These are phyloP conservation scores for Nicotiana knightiana DNA, from an alignment of 257 asterid species.

Conservation along the genomic window DNA sequence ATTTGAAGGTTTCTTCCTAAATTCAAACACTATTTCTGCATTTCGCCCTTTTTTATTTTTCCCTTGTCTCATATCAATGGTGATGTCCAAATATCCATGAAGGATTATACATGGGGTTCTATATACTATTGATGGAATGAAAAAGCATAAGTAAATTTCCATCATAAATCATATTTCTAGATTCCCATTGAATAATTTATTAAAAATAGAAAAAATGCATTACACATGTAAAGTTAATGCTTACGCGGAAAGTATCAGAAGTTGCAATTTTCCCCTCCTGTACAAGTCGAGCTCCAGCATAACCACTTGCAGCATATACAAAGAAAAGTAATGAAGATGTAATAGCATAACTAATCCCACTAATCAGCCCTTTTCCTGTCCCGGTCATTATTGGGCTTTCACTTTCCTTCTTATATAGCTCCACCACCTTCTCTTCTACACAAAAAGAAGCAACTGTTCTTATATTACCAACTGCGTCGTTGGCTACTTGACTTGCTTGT, in stretches of 20 bases:
- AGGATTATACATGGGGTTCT: too few relatives aligned
- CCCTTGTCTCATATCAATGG: too few relatives aligned
- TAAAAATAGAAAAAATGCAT: too few relatives aligned
- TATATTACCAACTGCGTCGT: conserved; percentile 62
- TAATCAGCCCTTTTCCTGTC: conserved; percentile 40
- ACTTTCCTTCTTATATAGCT: conserved; percentile 43
- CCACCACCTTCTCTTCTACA: conserved; percentile 57
- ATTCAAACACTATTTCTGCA: too few relatives aligned
- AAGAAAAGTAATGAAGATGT: conserved; percentile 37
- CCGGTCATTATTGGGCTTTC: conserved; percentile 43
- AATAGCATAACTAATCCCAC: conserved; percentile 50
- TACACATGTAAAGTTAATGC: background rate
- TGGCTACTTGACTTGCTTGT: conserved; percentile 67
- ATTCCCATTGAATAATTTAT: too few relatives aligned
- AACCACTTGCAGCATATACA: conserved; percentile 45
- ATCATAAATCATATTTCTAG: too few relatives aligned
- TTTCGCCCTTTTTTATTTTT: too few relatives aligned
- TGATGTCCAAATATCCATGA: too few relatives aligned
- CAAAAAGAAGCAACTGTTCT: conserved; percentile 66
- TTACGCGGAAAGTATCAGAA: conserved; percentile 41
- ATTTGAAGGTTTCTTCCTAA: too few relatives aligned
- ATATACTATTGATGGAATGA: too few relatives aligned
- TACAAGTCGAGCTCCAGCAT: conserved; percentile 59
- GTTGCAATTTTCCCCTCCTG: conserved; percentile 37
- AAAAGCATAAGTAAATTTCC: too few relatives aligned